A percentile compares a stretch with the other conserved stretches of the same genome.
Conservation (phyloP, 441 rosid species). For the Corymbia citriodora region DNA sequence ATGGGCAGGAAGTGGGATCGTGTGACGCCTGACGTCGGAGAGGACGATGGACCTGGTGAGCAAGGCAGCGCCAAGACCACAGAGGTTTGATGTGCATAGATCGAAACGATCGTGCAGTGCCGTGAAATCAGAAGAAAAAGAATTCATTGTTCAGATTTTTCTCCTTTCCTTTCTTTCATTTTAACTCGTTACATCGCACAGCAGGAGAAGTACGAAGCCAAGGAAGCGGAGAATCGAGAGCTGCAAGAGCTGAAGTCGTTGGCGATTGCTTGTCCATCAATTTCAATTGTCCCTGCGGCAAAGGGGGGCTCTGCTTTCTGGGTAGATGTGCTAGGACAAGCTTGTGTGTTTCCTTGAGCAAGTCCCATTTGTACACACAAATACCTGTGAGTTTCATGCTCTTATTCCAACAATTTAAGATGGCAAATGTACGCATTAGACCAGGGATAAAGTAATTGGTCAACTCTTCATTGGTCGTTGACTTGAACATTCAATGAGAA, state of each 20-base stretch:
- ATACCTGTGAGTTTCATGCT: too few species aligned
- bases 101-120: not conserved
- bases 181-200: too few species aligned
- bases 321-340: not conserved
- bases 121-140: not conserved
- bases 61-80: not conserved
- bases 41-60: not conserved
- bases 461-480: too few species aligned
- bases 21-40: not conserved
- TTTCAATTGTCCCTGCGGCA: not conserved
- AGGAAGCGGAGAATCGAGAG: not conserved
- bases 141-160: not conserved
- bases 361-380: too few species aligned
- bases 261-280: not conserved
- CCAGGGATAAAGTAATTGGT: too few species aligned
- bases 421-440: too few species aligned
- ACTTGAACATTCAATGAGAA: too few species aligned
- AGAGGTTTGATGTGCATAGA: not conserved
- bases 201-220: not conserved
- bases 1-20: not conserved
- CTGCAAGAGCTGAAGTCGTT: not conserved
- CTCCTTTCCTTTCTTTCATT: too few species aligned
- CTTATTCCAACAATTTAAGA: too few species aligned
- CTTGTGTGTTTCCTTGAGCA: too few species aligned
- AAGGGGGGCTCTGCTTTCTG: not conserved